A percentile compares a stretch with the other conserved stretches of the same genome.
Conservation (phyloP, 2,329 filamentous ascomycete genomes). For the Albophoma yamanashiensis region DNA sequence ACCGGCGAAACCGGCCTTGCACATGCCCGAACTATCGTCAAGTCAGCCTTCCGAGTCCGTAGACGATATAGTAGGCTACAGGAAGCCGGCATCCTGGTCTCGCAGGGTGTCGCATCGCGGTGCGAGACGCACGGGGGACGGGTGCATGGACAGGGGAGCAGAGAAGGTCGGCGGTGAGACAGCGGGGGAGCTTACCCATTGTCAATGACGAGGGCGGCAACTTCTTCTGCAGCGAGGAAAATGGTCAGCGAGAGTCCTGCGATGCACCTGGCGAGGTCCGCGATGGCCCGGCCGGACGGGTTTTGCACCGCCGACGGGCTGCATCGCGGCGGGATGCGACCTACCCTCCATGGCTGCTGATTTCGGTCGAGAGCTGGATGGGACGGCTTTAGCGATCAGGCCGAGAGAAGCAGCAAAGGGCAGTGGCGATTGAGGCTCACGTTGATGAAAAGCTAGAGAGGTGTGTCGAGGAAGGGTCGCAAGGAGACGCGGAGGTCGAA, state of each 20-base stretch:
- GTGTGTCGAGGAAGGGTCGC: conserved; percentile 7
- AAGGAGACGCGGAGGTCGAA: conserved; percentile 8
- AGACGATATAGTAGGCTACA: neutral
- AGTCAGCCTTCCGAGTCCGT: conserved; percentile 24
- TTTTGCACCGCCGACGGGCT: neutral
- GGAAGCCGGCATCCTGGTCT: neutral
- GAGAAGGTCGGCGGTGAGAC: conserved; percentile 23
- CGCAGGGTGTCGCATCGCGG: neutral
- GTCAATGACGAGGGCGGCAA: conserved; percentile 99
- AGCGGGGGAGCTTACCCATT: conserved; percentile 82
- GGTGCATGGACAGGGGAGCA: conserved; percentile 8
- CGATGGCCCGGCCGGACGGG: conserved; percentile 1
- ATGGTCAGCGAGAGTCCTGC: conserved; percentile 27
- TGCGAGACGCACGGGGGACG: conserved; percentile 1
- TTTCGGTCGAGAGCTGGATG: conserved; percentile 25
- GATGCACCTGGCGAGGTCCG: conserved; percentile 1
- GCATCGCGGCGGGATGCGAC: conserved; percentile 13
- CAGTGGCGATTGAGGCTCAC: conserved; percentile 3
- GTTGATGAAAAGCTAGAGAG: conserved; percentile 8
- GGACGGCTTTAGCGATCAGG: conserved; percentile 7
- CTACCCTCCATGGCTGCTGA: conserved; percentile 47
- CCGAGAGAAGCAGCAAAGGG: conserved; percentile 9
- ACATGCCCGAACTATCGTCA: conserved; percentile 90
- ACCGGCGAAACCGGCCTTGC: conserved; percentile 99
- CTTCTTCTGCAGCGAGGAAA: conserved; percentile 70